Conservation (phyloP, 2,329 filamentous ascomycete genomes). For the Phyllosticta capitalensis region DNA sequence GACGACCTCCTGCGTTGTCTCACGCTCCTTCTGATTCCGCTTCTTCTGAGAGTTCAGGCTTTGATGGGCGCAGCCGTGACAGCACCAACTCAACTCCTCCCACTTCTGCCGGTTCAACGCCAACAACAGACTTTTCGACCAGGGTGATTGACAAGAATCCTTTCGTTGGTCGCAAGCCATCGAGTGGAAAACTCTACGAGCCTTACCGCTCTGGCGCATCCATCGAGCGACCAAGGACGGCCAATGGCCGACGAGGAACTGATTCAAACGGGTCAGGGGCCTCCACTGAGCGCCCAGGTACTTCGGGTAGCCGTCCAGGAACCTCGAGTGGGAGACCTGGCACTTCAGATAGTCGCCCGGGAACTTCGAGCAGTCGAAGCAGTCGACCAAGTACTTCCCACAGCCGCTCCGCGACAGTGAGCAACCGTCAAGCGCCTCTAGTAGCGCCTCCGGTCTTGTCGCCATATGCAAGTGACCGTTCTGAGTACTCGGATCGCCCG, state of each 20-base stretch:
- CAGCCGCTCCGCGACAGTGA: background rate
- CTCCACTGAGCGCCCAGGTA: background rate
- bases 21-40: constrained; percentile 32
- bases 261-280: background rate
- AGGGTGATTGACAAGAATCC: background rate
- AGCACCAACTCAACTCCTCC: constrained; percentile 32
- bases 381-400: background rate
- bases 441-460: background rate
- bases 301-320: background rate
- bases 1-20: constrained; percentile 17
- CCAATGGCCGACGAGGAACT: background rate
- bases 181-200: background rate
- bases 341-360: background rate
- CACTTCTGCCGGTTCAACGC: constrained; percentile 22
- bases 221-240: background rate
- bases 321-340: background rate
- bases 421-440: background rate
- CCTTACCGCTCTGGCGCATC: background rate
- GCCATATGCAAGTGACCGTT: background rate
- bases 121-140: constrained; percentile 17
- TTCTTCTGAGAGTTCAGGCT: constrained; percentile 25
- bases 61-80: constrained; percentile 18
- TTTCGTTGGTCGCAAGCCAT: background rate
- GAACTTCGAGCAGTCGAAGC: constrained; percentile 1
- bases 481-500: background rate